Percentiles rank a stretch among this genome's conserved stretches.
Conservation (phyloP, 176 grass and related monocot genomes). For the Eremochloa ophiuroides region DNA sequence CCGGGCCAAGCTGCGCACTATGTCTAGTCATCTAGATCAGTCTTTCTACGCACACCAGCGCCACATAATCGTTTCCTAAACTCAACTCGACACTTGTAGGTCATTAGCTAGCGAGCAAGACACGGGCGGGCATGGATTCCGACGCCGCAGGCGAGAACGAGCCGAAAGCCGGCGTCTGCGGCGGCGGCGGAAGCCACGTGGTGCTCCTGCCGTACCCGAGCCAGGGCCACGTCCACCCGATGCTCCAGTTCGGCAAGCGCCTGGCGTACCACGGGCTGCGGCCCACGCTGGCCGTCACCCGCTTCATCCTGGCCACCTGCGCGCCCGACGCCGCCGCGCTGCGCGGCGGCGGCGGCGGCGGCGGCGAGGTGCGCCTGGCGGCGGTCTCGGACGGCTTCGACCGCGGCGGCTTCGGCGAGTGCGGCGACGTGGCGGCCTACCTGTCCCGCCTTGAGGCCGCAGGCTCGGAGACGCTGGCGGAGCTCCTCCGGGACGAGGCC, state of each 20-base stretch:
- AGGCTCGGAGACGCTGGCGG: conserved; percentile 39
- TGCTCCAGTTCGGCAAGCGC: conserved; percentile 81
- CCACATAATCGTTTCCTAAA: no score
- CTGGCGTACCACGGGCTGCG: conserved; percentile 49
- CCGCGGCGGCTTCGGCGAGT: conserved; percentile 19
- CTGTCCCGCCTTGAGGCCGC: conserved; percentile 38
- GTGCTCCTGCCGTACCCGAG: conserved; percentile 68
- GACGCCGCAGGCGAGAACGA: background rate
- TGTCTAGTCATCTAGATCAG: no score
- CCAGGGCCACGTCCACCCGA: conserved; percentile 85
- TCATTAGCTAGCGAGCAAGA: background rate
- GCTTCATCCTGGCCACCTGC: conserved; percentile 47
- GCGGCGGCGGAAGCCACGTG: conserved; percentile 3
- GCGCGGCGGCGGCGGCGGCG: background rate
- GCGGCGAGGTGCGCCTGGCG: conserved; percentile 36
- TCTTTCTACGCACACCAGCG: no score
- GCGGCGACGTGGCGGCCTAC: conserved; percentile 37
- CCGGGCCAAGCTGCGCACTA: no score
- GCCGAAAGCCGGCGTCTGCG: background rate
- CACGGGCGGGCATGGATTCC: background rate
- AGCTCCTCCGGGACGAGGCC: conserved; percentile 47
- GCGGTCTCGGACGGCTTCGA: conserved; percentile 81
- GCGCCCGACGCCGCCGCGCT: background rate
- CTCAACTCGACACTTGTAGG: no score
- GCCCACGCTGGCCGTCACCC: conserved; percentile 55